Conservation (phyloP, 305 asterid species). For the Salvia sclarea region DNA sequence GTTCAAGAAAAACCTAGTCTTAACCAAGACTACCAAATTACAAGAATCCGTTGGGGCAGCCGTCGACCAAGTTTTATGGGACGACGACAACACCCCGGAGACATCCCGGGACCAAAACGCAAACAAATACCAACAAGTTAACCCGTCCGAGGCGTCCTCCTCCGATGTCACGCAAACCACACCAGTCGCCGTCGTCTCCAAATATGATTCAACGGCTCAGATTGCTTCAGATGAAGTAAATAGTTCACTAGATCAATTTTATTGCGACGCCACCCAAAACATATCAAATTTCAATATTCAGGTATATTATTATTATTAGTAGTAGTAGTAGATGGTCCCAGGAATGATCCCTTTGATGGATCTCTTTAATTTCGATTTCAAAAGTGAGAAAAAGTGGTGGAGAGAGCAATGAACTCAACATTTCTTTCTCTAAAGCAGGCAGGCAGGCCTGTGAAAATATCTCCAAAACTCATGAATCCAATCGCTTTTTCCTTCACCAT, state of each 20-base stretch:
- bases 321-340: constrained; percentile 38
- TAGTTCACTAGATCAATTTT: constrained; percentile 43
- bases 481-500: constrained; percentile 46
- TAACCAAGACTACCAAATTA: constrained; percentile 27
- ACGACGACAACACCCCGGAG: constrained; percentile 42
- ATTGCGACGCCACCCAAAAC: constrained; percentile 31
- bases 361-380: constrained; percentile 33
- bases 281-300: constrained; percentile 41
- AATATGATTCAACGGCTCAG: constrained; percentile 36
- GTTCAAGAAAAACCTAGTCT: constrained; percentile 54
- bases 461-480: constrained; percentile 33
- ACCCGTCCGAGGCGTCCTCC: constrained; percentile 50
- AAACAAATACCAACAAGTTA: neutral
- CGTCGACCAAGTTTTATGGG: constrained; percentile 39
- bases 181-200: constrained; percentile 26
- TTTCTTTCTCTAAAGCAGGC: constrained; percentile 49
- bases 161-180: constrained; percentile 55
- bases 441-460: constrained; percentile 29
- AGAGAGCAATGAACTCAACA: constrained; percentile 42
- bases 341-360: constrained; percentile 43
- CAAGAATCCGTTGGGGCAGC: constrained; percentile 25
- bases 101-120: constrained; percentile 35
- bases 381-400: constrained; percentile 43
- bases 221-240: constrained; percentile 53
- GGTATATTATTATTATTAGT: constrained; percentile 33